phyloP scores from a whole-genome alignment of 2,329 filamentous ascomycete genomes.

The Mycosphaerella arachidis region DNA sequence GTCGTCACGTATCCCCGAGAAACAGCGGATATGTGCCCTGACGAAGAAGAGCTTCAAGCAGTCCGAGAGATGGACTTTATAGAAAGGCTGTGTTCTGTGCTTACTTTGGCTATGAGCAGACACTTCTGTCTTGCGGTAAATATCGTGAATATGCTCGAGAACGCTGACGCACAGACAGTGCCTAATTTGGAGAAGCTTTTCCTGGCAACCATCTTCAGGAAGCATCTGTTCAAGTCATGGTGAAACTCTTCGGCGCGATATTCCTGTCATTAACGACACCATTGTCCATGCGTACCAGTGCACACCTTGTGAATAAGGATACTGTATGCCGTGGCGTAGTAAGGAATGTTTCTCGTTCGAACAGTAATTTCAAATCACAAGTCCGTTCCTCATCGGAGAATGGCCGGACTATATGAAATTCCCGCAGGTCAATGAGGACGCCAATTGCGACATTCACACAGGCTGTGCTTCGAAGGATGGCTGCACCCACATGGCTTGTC shows the following conservation, averaged over 20 bases:
- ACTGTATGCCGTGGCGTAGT: too few species aligned
- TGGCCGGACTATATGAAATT: neutral
- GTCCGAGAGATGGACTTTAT: too few species aligned
- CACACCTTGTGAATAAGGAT: neutral
- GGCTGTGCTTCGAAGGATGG: neutral
- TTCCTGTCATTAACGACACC: conserved; percentile 4
- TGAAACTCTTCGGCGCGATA: conserved; percentile 6
- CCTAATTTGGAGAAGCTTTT: neutral
- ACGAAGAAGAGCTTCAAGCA: neutral
- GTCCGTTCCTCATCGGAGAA: neutral
- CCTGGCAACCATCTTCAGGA: conserved; percentile 2
- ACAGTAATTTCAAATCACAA: neutral
- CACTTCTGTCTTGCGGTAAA: conserved; percentile 4
- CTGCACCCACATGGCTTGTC: neutral
- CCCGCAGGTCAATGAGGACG: neutral
- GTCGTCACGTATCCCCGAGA: neutral
- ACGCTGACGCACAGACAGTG: conserved; percentile 3
- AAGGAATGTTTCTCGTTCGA: neutral
- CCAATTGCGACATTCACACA: neutral
- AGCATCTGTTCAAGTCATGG: conserved; percentile 3
- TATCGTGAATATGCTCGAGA: conserved; percentile 8
- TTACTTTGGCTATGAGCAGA: neutral
- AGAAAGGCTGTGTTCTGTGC: neutral
- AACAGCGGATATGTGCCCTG: neutral
- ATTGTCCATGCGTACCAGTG: conserved; percentile 5